Percentiles rank a stretch among this genome's conserved stretches.
These are phyloP conservation scores for Pythium myriotylum DNA, from an alignment of 352 stramenopile species.

Conservation along the genomic window DNA sequence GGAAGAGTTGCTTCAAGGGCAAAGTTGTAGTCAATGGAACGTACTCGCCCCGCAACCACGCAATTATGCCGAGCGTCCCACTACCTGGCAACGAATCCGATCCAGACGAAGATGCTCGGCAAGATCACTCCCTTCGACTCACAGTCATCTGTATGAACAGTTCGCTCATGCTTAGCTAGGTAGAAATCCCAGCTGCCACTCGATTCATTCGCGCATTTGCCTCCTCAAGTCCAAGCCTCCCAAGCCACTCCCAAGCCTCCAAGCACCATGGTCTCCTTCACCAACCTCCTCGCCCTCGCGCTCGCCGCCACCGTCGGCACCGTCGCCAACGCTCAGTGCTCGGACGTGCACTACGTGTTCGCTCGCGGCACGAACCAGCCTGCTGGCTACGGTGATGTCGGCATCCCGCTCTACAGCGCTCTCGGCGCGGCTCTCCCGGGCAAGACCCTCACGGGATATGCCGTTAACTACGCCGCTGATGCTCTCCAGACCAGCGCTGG, in stretches of 20 bases:
- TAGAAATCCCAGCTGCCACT: no score
- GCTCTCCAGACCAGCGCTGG: constrained; percentile 30
- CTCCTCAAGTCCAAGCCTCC: neutral
- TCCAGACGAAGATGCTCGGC: no score
- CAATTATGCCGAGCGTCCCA: no score
- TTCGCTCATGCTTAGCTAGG: no score
- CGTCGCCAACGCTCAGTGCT: neutral
- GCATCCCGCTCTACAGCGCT: constrained; percentile 30
- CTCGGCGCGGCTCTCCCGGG: constrained; percentile 28
- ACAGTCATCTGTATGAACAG: no score
- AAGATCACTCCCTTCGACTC: no score
- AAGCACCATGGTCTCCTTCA: constrained; percentile 11
- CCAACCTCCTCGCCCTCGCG: constrained; percentile 2
- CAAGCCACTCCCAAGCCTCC: neutral
- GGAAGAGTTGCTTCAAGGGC: no score
- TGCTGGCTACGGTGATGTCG: constrained; percentile 27
- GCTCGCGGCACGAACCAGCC: constrained; percentile 39
- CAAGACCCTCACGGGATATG: constrained; percentile 39
- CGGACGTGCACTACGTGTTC: constrained; percentile 29
- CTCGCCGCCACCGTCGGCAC: neutral
- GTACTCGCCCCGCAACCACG: no score
- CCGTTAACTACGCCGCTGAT: constrained; percentile 31
- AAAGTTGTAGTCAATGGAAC: no score
- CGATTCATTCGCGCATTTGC: no score
- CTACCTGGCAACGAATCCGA: no score